These are phyloP conservation scores for Chrysanthemum lavandulifolium DNA, from an alignment of 129 eudicot species.

Conservation along the genomic window DNA sequence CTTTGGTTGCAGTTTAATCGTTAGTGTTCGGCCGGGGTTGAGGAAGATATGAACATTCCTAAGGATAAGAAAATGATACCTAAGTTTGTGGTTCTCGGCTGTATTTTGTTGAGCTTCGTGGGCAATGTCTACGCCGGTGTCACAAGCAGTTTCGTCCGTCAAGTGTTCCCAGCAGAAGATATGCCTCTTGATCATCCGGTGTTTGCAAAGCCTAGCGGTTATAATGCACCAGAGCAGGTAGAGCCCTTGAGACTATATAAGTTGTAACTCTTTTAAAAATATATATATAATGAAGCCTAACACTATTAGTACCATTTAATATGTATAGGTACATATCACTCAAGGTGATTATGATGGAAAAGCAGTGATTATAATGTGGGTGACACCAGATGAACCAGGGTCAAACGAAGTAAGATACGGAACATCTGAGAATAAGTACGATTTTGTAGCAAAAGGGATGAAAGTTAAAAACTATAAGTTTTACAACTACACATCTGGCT, in stretches of 20 bases:
- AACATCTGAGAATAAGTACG: slow-evolving; percentile 56
- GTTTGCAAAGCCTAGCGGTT: slow-evolving; percentile 66
- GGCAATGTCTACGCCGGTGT: slow-evolving; percentile 18
- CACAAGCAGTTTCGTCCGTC: slow-evolving; percentile 47
- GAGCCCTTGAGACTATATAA: background rate
- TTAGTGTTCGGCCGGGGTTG: too few relatives aligned
- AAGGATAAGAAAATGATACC: slow-evolving; percentile 33
- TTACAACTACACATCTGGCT: slow-evolving; percentile 69
- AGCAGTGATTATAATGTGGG: slow-evolving; percentile 83
- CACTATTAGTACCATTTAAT: background rate
- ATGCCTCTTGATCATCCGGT: slow-evolving; percentile 75
- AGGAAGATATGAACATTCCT: background rate
- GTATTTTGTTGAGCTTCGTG: slow-evolving; percentile 34
- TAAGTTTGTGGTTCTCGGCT: slow-evolving; percentile 1
- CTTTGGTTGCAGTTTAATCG: background rate
- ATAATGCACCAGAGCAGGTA: slow-evolving; percentile 87
- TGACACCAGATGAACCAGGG: slow-evolving; percentile 72
- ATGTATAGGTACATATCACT: slow-evolving; percentile 72
- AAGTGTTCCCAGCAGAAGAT: slow-evolving; percentile 72
- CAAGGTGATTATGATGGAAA: slow-evolving; percentile 93
- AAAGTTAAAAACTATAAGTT: slow-evolving; percentile 61
- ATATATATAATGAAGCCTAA: background rate
- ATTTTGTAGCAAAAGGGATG: slow-evolving; percentile 45
- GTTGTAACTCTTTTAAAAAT: background rate
- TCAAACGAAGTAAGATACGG: slow-evolving; percentile 64